Conservation (phyloP, 2,329 filamentous ascomycete species). For the Exophiala sp. region DNA sequence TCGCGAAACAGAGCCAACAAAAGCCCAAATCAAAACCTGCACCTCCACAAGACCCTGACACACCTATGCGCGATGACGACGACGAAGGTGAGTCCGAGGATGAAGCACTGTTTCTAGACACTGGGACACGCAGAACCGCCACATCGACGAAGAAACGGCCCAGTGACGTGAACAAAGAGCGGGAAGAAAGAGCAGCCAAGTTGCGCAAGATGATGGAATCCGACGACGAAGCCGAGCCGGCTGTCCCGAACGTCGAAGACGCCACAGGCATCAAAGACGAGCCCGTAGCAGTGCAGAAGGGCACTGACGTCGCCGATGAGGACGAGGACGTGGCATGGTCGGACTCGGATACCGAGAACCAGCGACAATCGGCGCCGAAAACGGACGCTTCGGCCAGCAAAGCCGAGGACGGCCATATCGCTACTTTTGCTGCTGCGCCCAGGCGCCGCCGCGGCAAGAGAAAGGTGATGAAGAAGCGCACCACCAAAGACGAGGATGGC, state of each 20-base stretch:
- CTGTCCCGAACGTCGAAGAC: slow-evolving; percentile 29
- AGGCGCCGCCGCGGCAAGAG: slow-evolving; percentile 70
- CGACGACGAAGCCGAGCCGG: slow-evolving; percentile 44
- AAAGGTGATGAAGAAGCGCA: slow-evolving; percentile 81
- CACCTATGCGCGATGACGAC: slow-evolving; percentile 19
- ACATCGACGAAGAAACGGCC: slow-evolving; percentile 35
- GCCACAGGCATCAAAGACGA: slow-evolving; percentile 12
- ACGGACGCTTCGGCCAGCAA: slow-evolving; percentile 33
- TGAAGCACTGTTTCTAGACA: slow-evolving; percentile 45
- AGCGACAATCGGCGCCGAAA: slow-evolving; percentile 35
- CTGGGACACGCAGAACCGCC: slow-evolving; percentile 34
- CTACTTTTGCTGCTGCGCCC: slow-evolving; percentile 43
- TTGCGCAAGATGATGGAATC: slow-evolving; percentile 71
- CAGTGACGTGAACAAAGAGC: slow-evolving; percentile 24
- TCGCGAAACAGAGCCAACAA: slow-evolving; percentile 25
- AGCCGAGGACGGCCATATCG: slow-evolving; percentile 25
- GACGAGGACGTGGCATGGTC: slow-evolving; percentile 47
- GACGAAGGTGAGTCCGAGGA: slow-evolving; percentile 55
- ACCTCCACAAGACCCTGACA: slow-evolving; percentile 13
- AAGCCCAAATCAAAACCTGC: slow-evolving; percentile 22
- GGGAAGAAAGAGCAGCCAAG: slow-evolving; percentile 56
- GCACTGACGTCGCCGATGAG: slow-evolving; percentile 38
- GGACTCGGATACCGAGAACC: slow-evolving; percentile 22
- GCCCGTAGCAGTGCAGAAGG: slow-evolving; percentile 14
- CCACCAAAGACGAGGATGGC: slow-evolving; percentile 77